Base-by-base conservation (phyloP, 768 basidiomycete species). In the Lactarius pseudohatsudake region DNA sequence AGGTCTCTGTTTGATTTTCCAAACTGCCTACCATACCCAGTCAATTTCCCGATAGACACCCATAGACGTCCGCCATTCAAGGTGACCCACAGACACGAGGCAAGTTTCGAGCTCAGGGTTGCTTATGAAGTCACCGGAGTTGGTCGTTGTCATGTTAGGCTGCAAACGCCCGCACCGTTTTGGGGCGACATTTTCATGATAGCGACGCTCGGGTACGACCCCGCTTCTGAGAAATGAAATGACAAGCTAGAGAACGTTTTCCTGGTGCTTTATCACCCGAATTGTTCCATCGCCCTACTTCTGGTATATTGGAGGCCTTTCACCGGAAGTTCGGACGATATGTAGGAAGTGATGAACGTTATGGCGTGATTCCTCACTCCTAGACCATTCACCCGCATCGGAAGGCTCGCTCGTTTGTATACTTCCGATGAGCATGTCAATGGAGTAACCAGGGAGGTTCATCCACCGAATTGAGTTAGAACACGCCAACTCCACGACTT, bases 51-150 rank as follows among this genome's bases (percentile, higher is more conserved):
- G 67, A 76, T 8, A 76, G 84, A 26, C 70, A 91, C 41, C 43
- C 80, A 87, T 47, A 77, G 76, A 4, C 85, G 91, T 71, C 86
- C 86, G 0, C 79, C 81, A 7, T 89, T 91, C 79, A 85, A 82
- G 72, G 74, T 77, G 15, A 92, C 90, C 0, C 88, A 87, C 74
- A 90, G 88, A 74, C 43, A 83, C 84, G 0, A 85, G 87, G 28
- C 76, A 86, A 47, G 74, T 90, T 60, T 28, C 45, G 16, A 34
- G 8, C 16, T 34, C 30, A 54, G 15, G 34, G 34, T 57, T 26
- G n/a, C 41, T 40, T 53, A 16, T 57, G 36, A 36, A 32, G 30
- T 41, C 16, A 18, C 30, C 50, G 40, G 45, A 34, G 36, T 53
- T 34, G 34, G 28, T 57, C 87, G 86, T 69, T 91, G 91, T 68